A percentile compares a stretch with the other conserved stretches of the same genome.
phyloP scores from a whole-genome alignment of 352 stramenopile genomes.

The Phytophthora rubi region DNA sequence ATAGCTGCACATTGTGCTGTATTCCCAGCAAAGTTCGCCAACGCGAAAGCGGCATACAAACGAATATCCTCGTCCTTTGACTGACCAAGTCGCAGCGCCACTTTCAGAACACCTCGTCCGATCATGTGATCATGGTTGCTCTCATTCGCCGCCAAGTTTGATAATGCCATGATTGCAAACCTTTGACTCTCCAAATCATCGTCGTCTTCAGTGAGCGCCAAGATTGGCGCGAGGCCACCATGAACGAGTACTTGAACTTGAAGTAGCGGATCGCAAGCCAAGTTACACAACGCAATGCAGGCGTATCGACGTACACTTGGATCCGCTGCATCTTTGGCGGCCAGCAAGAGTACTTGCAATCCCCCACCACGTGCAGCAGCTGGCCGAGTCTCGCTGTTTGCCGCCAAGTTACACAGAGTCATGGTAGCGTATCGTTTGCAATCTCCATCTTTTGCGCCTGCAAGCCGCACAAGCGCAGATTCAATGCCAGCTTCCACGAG shows the following conservation, averaged over 20 bases:
- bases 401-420: constrained; percentile 95
- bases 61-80: constrained; percentile 82
- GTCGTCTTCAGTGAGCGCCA: constrained; percentile 76
- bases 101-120: constrained; percentile 82
- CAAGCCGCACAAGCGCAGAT: constrained; percentile 86
- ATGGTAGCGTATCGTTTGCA: constrained; percentile 95
- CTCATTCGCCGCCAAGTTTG: constrained; percentile 95
- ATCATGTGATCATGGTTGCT: constrained; percentile 94
- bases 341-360: constrained; percentile 91
- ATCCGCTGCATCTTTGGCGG: constrained; percentile 87
- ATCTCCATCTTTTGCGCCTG: constrained; percentile 87
- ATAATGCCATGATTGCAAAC: constrained; percentile 95
- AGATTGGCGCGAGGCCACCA: constrained; percentile 88
- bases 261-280: constrained; percentile 89
- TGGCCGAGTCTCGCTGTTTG: constrained; percentile 91
- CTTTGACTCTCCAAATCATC: constrained; percentile 86
- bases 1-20: constrained; percentile 88
- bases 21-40: constrained; percentile 94
- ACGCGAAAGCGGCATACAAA: constrained; percentile 91
- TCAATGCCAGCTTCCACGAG: constrained; percentile 92
- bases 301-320: constrained; percentile 88
- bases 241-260: constrained; percentile 95
- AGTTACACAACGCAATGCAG: constrained; percentile 96
- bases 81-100: constrained; percentile 81
- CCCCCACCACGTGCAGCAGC: constrained; percentile 89